These are phyloP conservation scores for Chaetomium tenue DNA, from an alignment of 495 filamentous ascomycete species.

Conservation along the genomic window DNA sequence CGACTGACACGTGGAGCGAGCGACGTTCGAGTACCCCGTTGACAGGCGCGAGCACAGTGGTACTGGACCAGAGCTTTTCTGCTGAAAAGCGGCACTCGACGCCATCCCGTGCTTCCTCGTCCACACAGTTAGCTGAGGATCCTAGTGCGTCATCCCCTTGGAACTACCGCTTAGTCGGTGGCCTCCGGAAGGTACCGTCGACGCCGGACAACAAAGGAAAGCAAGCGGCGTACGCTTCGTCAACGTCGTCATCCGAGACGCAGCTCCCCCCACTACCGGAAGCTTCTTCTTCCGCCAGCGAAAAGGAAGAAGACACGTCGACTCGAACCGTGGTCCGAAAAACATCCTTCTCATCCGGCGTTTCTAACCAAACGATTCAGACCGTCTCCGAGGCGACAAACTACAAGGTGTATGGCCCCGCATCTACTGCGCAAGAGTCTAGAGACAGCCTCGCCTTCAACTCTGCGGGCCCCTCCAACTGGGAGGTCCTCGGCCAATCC, in stretches of 20 bases:
- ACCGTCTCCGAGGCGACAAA: constrained; percentile 53
- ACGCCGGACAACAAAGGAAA: constrained; percentile 51
- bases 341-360: constrained; percentile 43
- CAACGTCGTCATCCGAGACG: constrained; percentile 29
- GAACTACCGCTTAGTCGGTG: constrained; percentile 56
- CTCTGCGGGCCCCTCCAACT: constrained; percentile 43
- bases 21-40: constrained; percentile 45
- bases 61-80: constrained; percentile 44
- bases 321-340: constrained; percentile 37
- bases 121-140: constrained; percentile 46
- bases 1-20: constrained; percentile 48
- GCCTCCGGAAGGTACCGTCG: constrained; percentile 53
- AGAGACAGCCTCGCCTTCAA: constrained; percentile 39
- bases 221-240: constrained; percentile 29
- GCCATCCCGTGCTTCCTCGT: constrained; percentile 35
- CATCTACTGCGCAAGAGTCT: constrained; percentile 35
- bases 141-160: constrained; percentile 45
- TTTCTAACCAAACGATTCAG: constrained; percentile 42
- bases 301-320: constrained; percentile 29
- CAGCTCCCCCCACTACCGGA: constrained; percentile 46
- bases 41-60: constrained; percentile 39
- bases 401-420: constrained; percentile 51
- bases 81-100: constrained; percentile 30
- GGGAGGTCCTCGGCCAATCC: constrained; percentile 42
- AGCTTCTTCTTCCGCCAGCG: constrained; percentile 19